These are phyloP conservation scores for Quercus wislizeni DNA, from an alignment of 306 rosid species.

Conservation along the genomic window DNA sequence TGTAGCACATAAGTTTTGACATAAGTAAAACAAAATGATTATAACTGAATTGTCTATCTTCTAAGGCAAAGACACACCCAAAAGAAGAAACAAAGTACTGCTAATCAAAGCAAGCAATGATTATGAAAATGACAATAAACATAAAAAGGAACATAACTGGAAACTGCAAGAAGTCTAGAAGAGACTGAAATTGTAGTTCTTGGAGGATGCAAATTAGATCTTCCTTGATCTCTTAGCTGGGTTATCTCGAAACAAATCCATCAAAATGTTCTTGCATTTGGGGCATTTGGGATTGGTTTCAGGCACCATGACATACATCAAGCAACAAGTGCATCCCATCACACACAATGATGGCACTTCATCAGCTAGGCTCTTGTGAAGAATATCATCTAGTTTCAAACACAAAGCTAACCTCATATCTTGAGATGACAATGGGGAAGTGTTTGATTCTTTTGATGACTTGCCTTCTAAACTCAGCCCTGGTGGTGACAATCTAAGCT, in stretches of 20 bases:
- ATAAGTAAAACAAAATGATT: no score
- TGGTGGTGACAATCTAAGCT: slow-evolving; percentile 10
- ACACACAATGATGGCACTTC: background rate
- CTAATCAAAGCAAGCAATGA: background rate
- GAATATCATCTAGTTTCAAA: background rate
- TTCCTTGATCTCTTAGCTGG: background rate
- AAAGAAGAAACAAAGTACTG: background rate
- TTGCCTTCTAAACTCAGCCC: background rate
- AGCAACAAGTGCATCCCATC: slow-evolving; percentile 32
- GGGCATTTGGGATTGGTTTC: slow-evolving; percentile 26
- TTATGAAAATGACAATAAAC: background rate
- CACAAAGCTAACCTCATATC: background rate
- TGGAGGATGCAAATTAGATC: background rate
- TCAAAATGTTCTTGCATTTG: slow-evolving; percentile 9
- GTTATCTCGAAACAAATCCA: slow-evolving; percentile 2
- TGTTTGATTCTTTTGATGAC: background rate
- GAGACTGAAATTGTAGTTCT: background rate
- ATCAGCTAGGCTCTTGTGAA: background rate
- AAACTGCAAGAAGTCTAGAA: background rate
- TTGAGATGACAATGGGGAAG: background rate
- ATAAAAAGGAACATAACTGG: background rate
- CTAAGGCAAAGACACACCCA: background rate
- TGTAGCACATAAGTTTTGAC: no score
- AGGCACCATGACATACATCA: slow-evolving; percentile 27
- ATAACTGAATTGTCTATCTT: background rate